phyloP scores from a whole-genome alignment of 768 basidiomycete species.

The Termitomyces bulborhizus region DNA sequence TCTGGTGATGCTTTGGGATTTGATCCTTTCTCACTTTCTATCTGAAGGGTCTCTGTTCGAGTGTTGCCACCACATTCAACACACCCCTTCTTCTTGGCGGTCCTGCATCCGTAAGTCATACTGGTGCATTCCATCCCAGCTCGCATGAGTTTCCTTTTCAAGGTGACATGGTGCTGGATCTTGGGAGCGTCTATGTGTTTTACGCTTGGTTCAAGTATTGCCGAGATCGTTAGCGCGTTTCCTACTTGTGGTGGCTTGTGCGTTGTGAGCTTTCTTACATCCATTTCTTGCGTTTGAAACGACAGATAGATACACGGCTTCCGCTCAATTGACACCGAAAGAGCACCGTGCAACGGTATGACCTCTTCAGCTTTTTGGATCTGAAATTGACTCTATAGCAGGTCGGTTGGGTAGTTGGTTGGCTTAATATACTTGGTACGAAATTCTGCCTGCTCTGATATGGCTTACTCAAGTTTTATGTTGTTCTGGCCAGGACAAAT shows the following conservation, averaged over 20 bases:
- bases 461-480: neutral
- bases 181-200: conserved; percentile 69
- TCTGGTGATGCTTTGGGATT: neutral
- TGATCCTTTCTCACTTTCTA: neutral
- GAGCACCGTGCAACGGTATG: conserved; percentile 56
- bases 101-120: conserved; percentile 50
- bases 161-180: conserved; percentile 74
- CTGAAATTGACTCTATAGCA: conserved; percentile 13
- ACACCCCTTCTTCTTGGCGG: conserved; percentile 66
- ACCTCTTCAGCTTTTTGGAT: neutral
- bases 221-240: conserved; percentile 72
- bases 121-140: neutral
- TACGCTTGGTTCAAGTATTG: conserved; percentile 66
- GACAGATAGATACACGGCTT: conserved; percentile 61
- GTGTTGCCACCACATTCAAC: conserved; percentile 74
- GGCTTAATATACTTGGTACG: conserved; percentile 75
- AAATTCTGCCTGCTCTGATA: neutral
- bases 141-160: neutral
- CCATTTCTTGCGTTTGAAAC: neutral
- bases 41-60: conserved; percentile 61
- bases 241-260: conserved; percentile 70
- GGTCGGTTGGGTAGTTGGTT: conserved; percentile 77
- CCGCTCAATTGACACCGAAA: conserved; percentile 64
- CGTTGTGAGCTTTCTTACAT: conserved; percentile 18
- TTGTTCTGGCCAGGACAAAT: conserved; percentile 49